Base-by-base conservation (phyloP, 2,329 filamentous ascomycete genomes). In the Clarireedia paspali region DNA sequence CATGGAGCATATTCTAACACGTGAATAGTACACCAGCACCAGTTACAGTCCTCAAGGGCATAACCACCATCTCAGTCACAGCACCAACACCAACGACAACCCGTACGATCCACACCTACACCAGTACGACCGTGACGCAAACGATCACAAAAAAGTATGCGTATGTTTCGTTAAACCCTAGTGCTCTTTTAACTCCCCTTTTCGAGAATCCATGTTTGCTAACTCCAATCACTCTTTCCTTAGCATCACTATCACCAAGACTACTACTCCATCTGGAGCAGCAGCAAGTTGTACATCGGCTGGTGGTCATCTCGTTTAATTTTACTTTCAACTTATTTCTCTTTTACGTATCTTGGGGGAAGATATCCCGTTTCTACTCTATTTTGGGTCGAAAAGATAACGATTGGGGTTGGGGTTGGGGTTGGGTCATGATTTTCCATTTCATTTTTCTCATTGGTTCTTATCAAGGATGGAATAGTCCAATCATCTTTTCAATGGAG, bases 241-340 rank as follows among this genome's bases (percentile, higher is more conserved):
- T 55, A 55, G 53, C 26, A 27, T 55, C 39, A 55, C 47, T 0
- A 50, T 55, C 20, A 55, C 53, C 26, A 50, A 44, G 26, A 50
- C 53, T 14, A 27, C 53, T 14, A 55, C 47, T 7, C 53, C 53
- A 14, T n/a, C 53, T 27, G 50, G 46, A 17, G 38, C 50, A 6
- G 38, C 46, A 4, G 45, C 47, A 38, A 42, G 34, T 24, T 55
- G 53, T 17, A 55, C 38, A 12, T 45, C 47, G 6, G 42, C 50
- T 38, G 53, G 53, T 5, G 53, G 53, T 20, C 7, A 12, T 27
- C 10, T 47, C 23, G 20, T 47, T n/a, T 47, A 47, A 27, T 14
- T 15, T 14, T 26, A 4, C n/a, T 14, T 47, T 10, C n/a, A 24
- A 2, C 26, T 12, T 9, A 24, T 30, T 47, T 24, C 14, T 47